Percentiles rank a stretch among this genome's conserved stretches.
These are phyloP conservation scores for Entomophthora muscae DNA, from an alignment of 371 early-diverging fungal species.

Conservation along the genomic window DNA sequence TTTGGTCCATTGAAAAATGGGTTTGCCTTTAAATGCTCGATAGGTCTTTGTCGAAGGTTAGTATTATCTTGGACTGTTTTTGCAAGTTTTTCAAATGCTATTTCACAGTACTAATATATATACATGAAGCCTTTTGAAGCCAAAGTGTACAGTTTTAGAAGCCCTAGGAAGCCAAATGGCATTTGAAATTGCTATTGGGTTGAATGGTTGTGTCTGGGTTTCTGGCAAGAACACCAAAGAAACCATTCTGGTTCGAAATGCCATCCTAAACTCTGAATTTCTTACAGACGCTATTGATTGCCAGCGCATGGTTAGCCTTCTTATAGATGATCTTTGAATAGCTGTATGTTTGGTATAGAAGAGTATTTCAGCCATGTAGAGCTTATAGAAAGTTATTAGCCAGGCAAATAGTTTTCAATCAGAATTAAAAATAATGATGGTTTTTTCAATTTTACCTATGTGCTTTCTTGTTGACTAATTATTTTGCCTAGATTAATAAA, in stretches of 20 bases:
- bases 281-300: conserved; percentile 16
- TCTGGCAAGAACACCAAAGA: conserved; percentile 18
- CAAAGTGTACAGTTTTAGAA: conserved; percentile 41
- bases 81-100: too few relatives aligned
- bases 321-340: background rate
- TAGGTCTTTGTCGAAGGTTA: conserved; percentile 52
- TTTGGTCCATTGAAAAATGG: conserved; percentile 65
- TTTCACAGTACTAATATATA: too few relatives aligned
- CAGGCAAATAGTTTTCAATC: too few relatives aligned
- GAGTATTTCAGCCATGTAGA: too few relatives aligned
- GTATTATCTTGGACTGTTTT: background rate
- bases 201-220: conserved; percentile 90
- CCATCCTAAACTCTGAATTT: conserved; percentile 56
- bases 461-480: too few relatives aligned
- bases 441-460: too few relatives aligned
- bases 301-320: conserved; percentile 3
- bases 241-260: conserved; percentile 47
- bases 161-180: conserved; percentile 50
- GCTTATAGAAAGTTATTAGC: too few relatives aligned
- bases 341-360: too few relatives aligned
- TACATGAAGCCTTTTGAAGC: conserved; percentile 38
- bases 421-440: too few relatives aligned
- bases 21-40: conserved; percentile 41
- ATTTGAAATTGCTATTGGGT: conserved; percentile 78
- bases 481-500: too few relatives aligned